Evolutionary conservation across 2,329 filamentous ascomycete species (phyloP), one percentile per base, ranked within the genome.

Genomic region (Colletotrichum karsti): DNA sequence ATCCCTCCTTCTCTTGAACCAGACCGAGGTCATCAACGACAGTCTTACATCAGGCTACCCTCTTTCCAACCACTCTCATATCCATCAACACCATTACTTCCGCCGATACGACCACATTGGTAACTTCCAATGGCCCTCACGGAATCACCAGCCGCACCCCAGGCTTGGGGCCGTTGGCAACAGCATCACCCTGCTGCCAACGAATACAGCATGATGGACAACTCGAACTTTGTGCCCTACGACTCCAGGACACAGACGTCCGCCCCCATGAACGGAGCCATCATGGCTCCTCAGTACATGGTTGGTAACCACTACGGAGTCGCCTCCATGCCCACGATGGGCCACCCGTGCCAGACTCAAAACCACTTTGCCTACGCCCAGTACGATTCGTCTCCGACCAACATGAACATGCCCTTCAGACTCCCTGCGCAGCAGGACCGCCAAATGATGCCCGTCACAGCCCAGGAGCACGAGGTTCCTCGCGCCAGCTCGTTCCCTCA

Each of bases 141-240:
- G 63, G 78, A 82, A 74, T 81, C 84, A 73, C 75, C 82, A 62
- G 77, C 82, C 67, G 79, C 79, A 51, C 74, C 80, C 71, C 79
- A 82, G 59, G 80, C 78, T 78, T 90, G 88, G 88, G 84, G 81
- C 73, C 85, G 85, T 72, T 89, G 86, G 84, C 78, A 83, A 71
- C 77, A 87, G 44, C 82, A 87, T 48, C 79, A 79, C 46, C 71
- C 74, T 7, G 72, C 74, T 7, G 72, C 70, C 51, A 41, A 74
- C 24, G 83, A 85, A 39, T 88, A 86, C 72, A 69, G 74, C 67
- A 81, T 86, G 76, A 84, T 88, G 80, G 84, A 85, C 53, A 73
- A 79, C 26, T 78, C 81, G 18, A 74, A 77, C 24, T 79, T 87
- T 71, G 78, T 88, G 71, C 79, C 81, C 7, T 89, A 87, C 76